Percentiles rank a stretch among this genome's conserved stretches.
phyloP scores from a whole-genome alignment of 371 early-diverging fungal species.

The Apophysomyces variabilis region DNA sequence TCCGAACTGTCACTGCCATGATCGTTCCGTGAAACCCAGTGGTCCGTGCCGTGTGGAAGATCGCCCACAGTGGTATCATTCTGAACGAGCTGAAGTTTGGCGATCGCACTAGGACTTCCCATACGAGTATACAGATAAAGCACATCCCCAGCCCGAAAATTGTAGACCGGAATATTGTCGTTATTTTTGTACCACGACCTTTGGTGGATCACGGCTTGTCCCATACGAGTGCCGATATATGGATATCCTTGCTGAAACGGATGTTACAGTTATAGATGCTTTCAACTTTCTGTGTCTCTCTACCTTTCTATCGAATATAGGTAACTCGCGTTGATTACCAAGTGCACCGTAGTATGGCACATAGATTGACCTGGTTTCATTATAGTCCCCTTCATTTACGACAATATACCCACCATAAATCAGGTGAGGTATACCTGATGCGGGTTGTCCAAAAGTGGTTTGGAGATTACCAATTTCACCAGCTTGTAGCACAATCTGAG shows the following conservation, averaged over 20 bases:
- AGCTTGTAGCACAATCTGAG: background rate
- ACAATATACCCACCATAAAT: conserved; percentile 21
- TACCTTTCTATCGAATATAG: conserved; percentile 28
- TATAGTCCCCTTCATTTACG: background rate
- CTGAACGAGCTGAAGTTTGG: conserved; percentile 14
- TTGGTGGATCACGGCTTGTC: background rate
- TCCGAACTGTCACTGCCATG: conserved; percentile 21
- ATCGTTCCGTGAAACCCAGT: conserved; percentile 24
- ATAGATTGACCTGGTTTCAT: background rate
- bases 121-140: conserved; percentile 18
- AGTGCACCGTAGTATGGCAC: conserved; percentile 24
- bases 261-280: background rate
- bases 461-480: background rate
- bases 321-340: conserved; percentile 20
- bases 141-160: conserved; percentile 13
- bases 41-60: conserved; percentile 11
- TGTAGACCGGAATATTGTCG: background rate
- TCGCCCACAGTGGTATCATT: conserved; percentile 13
- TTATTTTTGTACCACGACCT: background rate
- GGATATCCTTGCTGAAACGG: conserved; percentile 14
- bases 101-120: conserved; percentile 17
- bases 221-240: conserved; percentile 16
- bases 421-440: background rate
- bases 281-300: background rate
- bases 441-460: conserved; percentile 14